A percentile compares a stretch with the other conserved stretches of the same genome.
Conservation (phyloP, 2,329 filamentous ascomycete genomes). For the Claviceps digitariae region DNA sequence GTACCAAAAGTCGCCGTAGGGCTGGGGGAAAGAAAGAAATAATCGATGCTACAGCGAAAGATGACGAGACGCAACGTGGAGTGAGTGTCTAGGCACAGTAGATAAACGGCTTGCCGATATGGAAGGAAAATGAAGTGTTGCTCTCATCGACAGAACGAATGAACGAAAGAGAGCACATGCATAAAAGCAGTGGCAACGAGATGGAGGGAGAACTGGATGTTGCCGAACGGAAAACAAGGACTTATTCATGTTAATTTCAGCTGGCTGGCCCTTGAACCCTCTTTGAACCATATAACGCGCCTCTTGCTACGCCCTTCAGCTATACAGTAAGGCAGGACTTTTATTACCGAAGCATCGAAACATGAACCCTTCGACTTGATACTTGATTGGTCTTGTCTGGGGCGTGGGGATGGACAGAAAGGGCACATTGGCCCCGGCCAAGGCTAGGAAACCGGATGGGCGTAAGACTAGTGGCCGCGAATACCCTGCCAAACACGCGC, state of each 20-base stretch:
- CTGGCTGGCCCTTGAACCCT: neutral
- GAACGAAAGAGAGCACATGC: neutral
- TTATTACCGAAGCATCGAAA: neutral
- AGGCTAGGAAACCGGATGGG: slow-evolving; percentile 1
- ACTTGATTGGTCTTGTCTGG: slow-evolving; percentile 1
- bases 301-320: neutral
- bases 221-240: neutral
- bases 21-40: neutral
- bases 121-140: neutral
- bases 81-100: neutral
- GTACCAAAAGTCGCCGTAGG: neutral
- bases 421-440: slow-evolving; percentile 1
- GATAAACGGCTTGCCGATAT: neutral
- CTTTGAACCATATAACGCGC: neutral
- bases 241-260: neutral
- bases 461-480: slow-evolving; percentile 1
- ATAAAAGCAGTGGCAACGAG: slow-evolving; percentile 2
- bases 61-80: neutral
- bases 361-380: neutral
- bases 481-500: neutral
- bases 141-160: neutral
- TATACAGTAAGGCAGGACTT: neutral
- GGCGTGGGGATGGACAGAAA: slow-evolving; percentile 3
- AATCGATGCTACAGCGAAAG: neutral
- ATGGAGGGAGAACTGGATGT: neutral